Base-by-base conservation (phyloP, 441 rosid species). In the Melastoma candidum region DNA sequence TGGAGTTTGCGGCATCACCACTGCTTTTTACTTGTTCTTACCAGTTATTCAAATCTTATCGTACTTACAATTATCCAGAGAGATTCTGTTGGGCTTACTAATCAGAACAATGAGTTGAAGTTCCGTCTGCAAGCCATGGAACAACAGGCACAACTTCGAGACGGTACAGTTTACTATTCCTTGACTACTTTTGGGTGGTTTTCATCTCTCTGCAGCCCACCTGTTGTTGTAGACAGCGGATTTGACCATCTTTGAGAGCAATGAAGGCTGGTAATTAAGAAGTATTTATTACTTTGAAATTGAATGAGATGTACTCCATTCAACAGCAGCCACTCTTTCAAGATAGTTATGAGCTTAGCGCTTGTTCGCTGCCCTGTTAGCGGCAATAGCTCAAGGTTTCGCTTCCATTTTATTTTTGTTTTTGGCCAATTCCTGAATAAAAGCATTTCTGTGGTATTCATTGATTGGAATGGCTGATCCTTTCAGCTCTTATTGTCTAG, bases 61-160 rank as follows among this genome's bases (percentile, higher is more conserved):
- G 1, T 53, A 22, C n/a, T 58, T 26, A 48, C 12, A n/a, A 17
- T 44, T 11, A 24, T 58, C 27, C 78, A 93, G 97, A 77, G 98
- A 72, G 98, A 92, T 69, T 85, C 89, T 61, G 85, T 73, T 44
- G 95, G 90, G 60, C 90, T 88, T 47, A 82, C 95, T 45, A 86
- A 76, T 63, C 90, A 86, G 77, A 93, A 93, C 74, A 88, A 82
- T 54, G 97, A 93, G 71, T 63, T 93, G 61, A 93, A 93, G 71
- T 93, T 85, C 64, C 94, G 98, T 44, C 97, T 92, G 57, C 95
- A 88, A 73, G 89, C 98, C 67, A 82, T 85, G 95, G 95, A 92
- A 59, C 97, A 92, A 67, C 98, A 92, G 59, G 98, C 90, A 12
- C 82, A 82, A 53, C 97, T 92, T 36, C 85, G 94, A 12, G 90